A percentile compares a stretch with the other conserved stretches of the same genome.
phyloP scores from a whole-genome alignment of 2,329 filamentous ascomycete species.

The Aspergillus thermomutatus region DNA sequence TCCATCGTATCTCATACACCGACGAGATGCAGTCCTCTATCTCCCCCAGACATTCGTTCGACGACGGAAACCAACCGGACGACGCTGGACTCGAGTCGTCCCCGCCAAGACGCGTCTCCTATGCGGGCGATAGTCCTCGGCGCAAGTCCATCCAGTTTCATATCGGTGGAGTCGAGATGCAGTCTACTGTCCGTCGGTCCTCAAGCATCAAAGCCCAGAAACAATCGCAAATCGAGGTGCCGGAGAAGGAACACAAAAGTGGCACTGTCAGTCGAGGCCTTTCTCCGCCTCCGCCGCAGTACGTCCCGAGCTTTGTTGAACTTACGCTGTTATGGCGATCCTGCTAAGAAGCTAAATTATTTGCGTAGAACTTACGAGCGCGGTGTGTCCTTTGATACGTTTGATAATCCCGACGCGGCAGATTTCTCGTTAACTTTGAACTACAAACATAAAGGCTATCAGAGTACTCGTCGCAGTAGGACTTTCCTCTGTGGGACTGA shows the following conservation, averaged over 20 bases:
- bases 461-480: slow-evolving; percentile 72
- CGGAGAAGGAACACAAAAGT: slow-evolving; percentile 24
- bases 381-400: slow-evolving; percentile 73
- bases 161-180: slow-evolving; percentile 26
- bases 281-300: slow-evolving; percentile 43
- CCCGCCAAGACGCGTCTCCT: slow-evolving; percentile 20
- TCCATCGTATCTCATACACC: not conserved
- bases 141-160: slow-evolving; percentile 41
- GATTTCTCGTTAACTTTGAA: slow-evolving; percentile 79
- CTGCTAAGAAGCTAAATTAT: not conserved
- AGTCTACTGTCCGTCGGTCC: slow-evolving; percentile 23
- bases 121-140: slow-evolving; percentile 24
- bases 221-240: slow-evolving; percentile 19
- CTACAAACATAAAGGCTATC: slow-evolving; percentile 81
- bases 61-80: no score
- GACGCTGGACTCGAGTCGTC: slow-evolving; percentile 6
- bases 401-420: slow-evolving; percentile 62
- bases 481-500: slow-evolving; percentile 91
- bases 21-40: slow-evolving; percentile 6
- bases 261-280: slow-evolving; percentile 22
- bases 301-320: slow-evolving; percentile 11
- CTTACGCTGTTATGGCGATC: not conserved
- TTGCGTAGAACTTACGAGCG: slow-evolving; percentile 57
- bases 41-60: slow-evolving; percentile 10
- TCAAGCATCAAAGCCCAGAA: slow-evolving; percentile 25